Conservation (phyloP, 2,329 filamentous ascomycete genomes). For the Fusarium zealandicum region DNA sequence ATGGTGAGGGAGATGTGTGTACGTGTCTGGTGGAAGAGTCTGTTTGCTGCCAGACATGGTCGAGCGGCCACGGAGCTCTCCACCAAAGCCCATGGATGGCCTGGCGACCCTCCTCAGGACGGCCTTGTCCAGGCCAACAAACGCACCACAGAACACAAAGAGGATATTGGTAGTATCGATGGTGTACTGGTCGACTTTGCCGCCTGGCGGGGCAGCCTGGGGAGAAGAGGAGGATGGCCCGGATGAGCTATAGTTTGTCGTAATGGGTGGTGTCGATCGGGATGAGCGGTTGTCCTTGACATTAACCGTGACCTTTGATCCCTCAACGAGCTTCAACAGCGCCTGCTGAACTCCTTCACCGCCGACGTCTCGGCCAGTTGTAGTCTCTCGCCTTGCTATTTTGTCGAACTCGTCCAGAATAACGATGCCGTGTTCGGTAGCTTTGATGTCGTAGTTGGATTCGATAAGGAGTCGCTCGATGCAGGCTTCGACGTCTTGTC, state of each 20-base stretch:
- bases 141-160: constrained; percentile 96
- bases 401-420: constrained; percentile 98
- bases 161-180: constrained; percentile 96
- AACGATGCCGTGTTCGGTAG: constrained; percentile 90
- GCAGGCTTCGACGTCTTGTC: constrained; percentile 95
- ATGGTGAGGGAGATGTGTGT: constrained; percentile 64
- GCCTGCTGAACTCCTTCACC: constrained; percentile 98
- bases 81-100: constrained; percentile 88
- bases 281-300: constrained; percentile 78
- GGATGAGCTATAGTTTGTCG: constrained; percentile 58
- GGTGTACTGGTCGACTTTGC: constrained; percentile 69
- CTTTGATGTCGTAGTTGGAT: constrained; percentile 84
- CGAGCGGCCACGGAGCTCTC: constrained; percentile 70
- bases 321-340: constrained; percentile 93
- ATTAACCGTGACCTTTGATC: constrained; percentile 90
- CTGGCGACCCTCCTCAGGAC: constrained; percentile 87
- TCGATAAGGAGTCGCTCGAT: constrained; percentile 90
- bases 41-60: constrained; percentile 59
- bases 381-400: constrained; percentile 86
- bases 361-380: constrained; percentile 90
- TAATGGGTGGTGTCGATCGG: constrained; percentile 59
- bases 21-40: constrained; percentile 70
- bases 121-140: constrained; percentile 88
- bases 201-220: constrained; percentile 54
- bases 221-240: constrained; percentile 54